A percentile compares a stretch with the other conserved stretches of the same genome.
Conservation (phyloP, 2,329 filamentous ascomycete genomes). For the Chaetomium olivaceum region DNA sequence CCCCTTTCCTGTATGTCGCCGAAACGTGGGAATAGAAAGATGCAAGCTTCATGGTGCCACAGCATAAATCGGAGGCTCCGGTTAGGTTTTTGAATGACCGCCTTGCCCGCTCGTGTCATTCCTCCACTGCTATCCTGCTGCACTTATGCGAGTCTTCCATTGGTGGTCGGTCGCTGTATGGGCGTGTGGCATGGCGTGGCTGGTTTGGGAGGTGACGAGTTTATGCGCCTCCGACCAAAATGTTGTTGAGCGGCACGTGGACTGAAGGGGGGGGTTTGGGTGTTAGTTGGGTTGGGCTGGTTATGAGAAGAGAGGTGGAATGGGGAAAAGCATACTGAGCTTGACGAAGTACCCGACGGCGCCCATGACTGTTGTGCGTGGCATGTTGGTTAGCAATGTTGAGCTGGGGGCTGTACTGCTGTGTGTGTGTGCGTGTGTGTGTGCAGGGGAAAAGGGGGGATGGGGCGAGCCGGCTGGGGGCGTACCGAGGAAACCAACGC, state of each 20-base stretch:
- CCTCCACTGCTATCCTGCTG: not conserved
- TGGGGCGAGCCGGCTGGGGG: not conserved
- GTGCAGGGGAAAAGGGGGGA: not conserved
- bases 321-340: conserved; percentile 51
- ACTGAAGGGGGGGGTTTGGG: conserved; percentile 44
- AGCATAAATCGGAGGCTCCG: not conserved
- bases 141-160: no score
- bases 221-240: conserved; percentile 67
- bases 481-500: conserved; percentile 62
- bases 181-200: not conserved
- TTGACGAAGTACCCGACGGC: conserved; percentile 70
- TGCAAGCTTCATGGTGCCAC: not conserved
- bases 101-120: not conserved
- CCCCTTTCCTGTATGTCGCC: no score
- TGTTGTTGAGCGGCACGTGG: conserved; percentile 70
- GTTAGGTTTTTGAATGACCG: not conserved
- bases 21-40: no score
- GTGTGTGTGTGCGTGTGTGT: not conserved
- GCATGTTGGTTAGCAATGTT: conserved; percentile 10
- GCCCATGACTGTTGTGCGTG: conserved; percentile 56
- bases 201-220: not conserved
- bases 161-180: not conserved
- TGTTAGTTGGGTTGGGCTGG: conserved; percentile 7
- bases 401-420: not conserved
- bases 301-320: not conserved